These are phyloP conservation scores for Mycena venus DNA, from an alignment of 768 basidiomycete species.

Conservation along the genomic window DNA sequence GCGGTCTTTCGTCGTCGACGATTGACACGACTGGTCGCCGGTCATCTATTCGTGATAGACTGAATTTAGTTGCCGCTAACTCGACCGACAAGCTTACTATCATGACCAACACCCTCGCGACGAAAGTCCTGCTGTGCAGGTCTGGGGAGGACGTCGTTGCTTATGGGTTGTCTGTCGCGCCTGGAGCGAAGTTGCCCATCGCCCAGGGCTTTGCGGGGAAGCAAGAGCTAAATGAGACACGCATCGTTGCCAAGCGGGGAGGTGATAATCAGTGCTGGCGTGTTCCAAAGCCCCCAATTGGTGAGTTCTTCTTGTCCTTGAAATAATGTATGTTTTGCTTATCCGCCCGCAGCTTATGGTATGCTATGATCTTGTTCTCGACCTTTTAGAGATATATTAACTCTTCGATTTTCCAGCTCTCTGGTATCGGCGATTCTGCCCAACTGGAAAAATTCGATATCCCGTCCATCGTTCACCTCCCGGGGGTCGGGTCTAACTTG, in stretches of 20 bases:
- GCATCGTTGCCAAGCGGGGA: constrained; percentile 38
- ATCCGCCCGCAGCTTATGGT: constrained; percentile 37
- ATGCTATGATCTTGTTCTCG: not conserved
- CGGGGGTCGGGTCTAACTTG: constrained; percentile 50
- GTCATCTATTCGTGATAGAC: not conserved
- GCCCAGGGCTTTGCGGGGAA: constrained; percentile 40
- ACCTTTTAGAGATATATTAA: not conserved
- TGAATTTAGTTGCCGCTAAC: not conserved
- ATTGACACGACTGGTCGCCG: not conserved
- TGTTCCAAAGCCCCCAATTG: constrained; percentile 44
- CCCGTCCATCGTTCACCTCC: constrained; percentile 41
- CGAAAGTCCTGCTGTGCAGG: constrained; percentile 19
- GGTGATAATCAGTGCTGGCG: constrained; percentile 43
- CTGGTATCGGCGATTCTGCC: constrained; percentile 45
- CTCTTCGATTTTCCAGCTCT: constrained; percentile 36
- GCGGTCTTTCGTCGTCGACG: not conserved
- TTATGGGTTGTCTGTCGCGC: constrained; percentile 39
- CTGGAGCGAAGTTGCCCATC: constrained; percentile 37
- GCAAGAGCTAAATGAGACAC: constrained; percentile 21
- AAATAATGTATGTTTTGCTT: not conserved
- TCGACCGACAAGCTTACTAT: not conserved
- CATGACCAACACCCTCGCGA: constrained; percentile 11
- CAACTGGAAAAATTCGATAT: constrained; percentile 43
- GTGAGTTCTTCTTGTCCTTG: constrained; percentile 20
- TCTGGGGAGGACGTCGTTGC: constrained; percentile 27